A percentile compares a stretch with the other conserved stretches of the same genome.
Conservation (phyloP, 352 stramenopile genomes). For the Phytophthora fragariae region DNA sequence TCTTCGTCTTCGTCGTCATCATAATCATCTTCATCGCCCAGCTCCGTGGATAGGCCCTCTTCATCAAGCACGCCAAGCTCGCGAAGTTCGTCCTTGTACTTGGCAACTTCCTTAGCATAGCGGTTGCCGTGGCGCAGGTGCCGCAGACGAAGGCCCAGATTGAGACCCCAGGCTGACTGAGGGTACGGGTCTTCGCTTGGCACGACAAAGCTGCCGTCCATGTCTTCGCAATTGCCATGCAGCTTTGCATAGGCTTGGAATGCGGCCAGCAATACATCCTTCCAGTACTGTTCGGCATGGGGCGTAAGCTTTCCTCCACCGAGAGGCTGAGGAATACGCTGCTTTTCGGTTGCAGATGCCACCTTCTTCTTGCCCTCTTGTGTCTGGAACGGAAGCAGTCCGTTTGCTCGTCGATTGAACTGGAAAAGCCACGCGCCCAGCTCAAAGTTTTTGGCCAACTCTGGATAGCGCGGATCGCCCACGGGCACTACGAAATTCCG, state of each 20-base stretch:
- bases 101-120: constrained; percentile 66
- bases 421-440: constrained; percentile 89
- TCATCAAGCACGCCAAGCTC: constrained; percentile 42
- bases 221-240: constrained; percentile 61
- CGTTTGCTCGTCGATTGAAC: constrained; percentile 50
- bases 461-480: constrained; percentile 82
- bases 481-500: constrained; percentile 77
- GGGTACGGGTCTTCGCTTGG: constrained; percentile 65
- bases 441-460: constrained; percentile 85
- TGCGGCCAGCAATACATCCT: constrained; percentile 69
- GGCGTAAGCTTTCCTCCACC: constrained; percentile 40
- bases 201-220: constrained; percentile 69
- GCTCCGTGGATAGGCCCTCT: constrained; percentile 12
- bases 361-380: constrained; percentile 44
- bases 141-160: constrained; percentile 71
- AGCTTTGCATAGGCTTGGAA: constrained; percentile 63
- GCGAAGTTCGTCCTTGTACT: constrained; percentile 58
- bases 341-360: constrained; percentile 9
- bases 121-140: constrained; percentile 74
- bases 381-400: constrained; percentile 53
- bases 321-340: constrained; percentile 1
- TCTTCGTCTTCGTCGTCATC: constrained; percentile 20
- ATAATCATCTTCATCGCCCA: constrained; percentile 12
- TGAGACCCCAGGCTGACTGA: constrained; percentile 68
- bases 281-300: constrained; percentile 77